Conservation (phyloP, 306 rosid genomes). For the Vigna angularis region DNA sequence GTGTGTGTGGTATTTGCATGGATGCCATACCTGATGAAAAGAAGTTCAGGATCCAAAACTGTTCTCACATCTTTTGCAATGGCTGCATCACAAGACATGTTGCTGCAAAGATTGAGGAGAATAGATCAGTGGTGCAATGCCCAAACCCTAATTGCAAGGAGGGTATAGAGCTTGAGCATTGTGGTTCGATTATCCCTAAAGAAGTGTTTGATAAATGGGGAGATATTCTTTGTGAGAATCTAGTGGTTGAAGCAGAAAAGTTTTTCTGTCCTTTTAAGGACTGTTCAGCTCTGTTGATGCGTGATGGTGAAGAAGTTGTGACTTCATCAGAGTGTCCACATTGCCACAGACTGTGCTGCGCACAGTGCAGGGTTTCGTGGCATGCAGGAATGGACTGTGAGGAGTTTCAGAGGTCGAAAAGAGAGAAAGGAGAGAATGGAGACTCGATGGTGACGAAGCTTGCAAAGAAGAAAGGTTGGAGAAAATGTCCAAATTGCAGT, state of each 20-base stretch:
- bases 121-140: conserved; percentile 51
- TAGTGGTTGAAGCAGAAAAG: conserved; percentile 47
- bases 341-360: conserved; percentile 68
- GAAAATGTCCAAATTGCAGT: conserved; percentile 57
- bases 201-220: conserved; percentile 71
- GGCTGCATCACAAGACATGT: conserved; percentile 55
- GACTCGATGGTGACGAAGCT: conserved; percentile 60
- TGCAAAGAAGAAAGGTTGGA: conserved; percentile 54
- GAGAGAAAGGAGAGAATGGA: conserved; percentile 45
- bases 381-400: conserved; percentile 54
- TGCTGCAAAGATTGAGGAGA: conserved; percentile 56
- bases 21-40: conserved; percentile 46
- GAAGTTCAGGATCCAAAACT: conserved; percentile 53
- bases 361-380: conserved; percentile 68
- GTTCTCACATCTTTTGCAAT: conserved; percentile 59
- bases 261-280: conserved; percentile 68
- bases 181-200: conserved; percentile 49
- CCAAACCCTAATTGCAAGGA: conserved; percentile 59
- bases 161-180: conserved; percentile 52
- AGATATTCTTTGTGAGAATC: conserved; percentile 52
- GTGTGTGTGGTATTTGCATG: conserved; percentile 66
- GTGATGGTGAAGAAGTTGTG: conserved; percentile 49
- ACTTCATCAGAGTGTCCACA: conserved; percentile 59
- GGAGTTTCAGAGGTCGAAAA: conserved; percentile 47
- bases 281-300: conserved; percentile 57